These are phyloP conservation scores for Syzygium grande DNA, from an alignment of 345 rosid species.

Conservation along the genomic window DNA sequence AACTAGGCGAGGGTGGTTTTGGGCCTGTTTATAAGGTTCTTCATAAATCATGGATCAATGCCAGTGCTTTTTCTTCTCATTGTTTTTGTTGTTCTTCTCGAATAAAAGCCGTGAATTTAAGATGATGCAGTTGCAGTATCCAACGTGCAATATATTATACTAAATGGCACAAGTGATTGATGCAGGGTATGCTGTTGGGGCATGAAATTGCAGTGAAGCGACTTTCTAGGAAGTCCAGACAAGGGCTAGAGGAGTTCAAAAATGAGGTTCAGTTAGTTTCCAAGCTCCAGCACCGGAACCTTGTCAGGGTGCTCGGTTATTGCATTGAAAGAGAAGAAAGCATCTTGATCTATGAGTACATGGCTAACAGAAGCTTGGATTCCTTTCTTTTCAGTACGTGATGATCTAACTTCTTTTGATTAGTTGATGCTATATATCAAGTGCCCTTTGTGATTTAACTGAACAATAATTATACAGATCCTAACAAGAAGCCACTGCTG, in stretches of 20 bases:
- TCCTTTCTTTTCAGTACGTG: constrained; percentile 12
- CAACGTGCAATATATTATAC: not conserved
- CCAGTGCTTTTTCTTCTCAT: too few species aligned
- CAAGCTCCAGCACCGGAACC: constrained; percentile 18
- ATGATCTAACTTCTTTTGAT: not conserved
- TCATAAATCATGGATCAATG: too few species aligned
- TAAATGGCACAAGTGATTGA: not conserved
- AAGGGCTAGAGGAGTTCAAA: constrained; percentile 16
- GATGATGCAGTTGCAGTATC: not conserved
- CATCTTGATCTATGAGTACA: constrained; percentile 17
- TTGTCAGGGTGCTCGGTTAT: constrained; percentile 15
- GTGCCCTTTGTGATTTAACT: not conserved
- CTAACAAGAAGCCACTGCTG: not conserved
- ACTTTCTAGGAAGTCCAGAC: constrained; percentile 9
- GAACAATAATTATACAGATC: not conserved
- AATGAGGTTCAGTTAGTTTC: constrained; percentile 14
- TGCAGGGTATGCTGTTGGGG: not conserved
- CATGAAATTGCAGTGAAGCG: constrained; percentile 11
- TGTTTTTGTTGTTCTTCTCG: too few species aligned
- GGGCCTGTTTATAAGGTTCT: constrained; percentile 23
- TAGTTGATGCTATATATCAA: not conserved
- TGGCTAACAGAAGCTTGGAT: constrained; percentile 21
- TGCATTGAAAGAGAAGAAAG: constrained; percentile 9
- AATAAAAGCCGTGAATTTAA: too few species aligned
- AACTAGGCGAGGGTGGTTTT: constrained; percentile 23